Conservation (phyloP, 306 rosid genomes). For the Lathyrus tuberosus region DNA sequence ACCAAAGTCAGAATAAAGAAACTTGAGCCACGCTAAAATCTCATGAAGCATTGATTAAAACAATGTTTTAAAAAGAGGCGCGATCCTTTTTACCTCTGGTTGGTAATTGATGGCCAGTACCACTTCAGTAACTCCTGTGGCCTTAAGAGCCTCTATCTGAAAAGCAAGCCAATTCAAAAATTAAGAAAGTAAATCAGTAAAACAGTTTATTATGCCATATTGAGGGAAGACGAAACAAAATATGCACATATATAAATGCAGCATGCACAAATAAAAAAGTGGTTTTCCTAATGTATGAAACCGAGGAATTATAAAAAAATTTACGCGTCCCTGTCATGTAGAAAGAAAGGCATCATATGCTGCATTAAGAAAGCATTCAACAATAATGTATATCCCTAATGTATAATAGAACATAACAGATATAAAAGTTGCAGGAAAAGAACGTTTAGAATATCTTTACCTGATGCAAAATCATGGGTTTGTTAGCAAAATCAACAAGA, state of each 20-base stretch:
- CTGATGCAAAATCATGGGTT: slow-evolving; percentile 99
- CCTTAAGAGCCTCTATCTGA: slow-evolving; percentile 98
- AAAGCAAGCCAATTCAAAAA: slow-evolving; percentile 36
- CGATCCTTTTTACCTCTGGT: slow-evolving; percentile 74
- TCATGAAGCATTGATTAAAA: slow-evolving; percentile 36
- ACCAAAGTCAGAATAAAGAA: slow-evolving; percentile 25
- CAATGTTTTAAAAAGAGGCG: slow-evolving; percentile 1
- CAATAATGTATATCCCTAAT: slow-evolving; percentile 17
- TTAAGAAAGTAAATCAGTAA: slow-evolving; percentile 26
- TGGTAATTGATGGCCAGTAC: slow-evolving; percentile 98
- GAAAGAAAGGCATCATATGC: slow-evolving; percentile 13
- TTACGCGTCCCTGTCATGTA: neutral
- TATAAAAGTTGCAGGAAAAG: neutral
- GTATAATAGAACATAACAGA: neutral
- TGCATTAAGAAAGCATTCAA: slow-evolving; percentile 27
- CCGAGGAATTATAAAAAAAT: neutral
- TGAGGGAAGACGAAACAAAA: neutral
- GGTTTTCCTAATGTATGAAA: slow-evolving; percentile 21
- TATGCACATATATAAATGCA: slow-evolving; percentile 2
- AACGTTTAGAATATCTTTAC: slow-evolving; percentile 45
- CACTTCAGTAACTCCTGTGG: slow-evolving; percentile 90
- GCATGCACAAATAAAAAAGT: neutral
- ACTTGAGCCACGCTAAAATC: slow-evolving; percentile 27
- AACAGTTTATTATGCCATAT: slow-evolving; percentile 8
- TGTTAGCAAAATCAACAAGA: slow-evolving; percentile 98